Conservation (phyloP, 768 basidiomycete species). For the Paxillus rubicundulus region DNA sequence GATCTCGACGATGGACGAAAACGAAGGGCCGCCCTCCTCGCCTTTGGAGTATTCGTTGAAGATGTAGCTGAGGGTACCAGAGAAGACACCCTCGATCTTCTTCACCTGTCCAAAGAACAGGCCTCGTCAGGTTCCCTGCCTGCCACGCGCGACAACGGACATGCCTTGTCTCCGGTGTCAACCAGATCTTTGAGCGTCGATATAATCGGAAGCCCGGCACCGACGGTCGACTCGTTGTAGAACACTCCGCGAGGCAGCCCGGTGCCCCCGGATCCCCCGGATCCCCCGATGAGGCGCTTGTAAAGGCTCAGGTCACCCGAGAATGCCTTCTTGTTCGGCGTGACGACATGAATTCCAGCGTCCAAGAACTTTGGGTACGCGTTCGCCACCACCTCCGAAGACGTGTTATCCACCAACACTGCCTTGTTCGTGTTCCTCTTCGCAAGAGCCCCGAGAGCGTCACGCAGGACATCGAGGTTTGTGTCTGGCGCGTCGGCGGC, state of each 20-base stretch:
- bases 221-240: slow-evolving; percentile 89
- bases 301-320: slow-evolving; percentile 71
- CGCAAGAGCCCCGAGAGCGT: slow-evolving; percentile 46
- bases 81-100: slow-evolving; percentile 97
- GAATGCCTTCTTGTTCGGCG: slow-evolving; percentile 97
- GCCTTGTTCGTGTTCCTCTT: slow-evolving; percentile 46
- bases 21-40: slow-evolving; percentile 63
- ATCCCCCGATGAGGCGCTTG: slow-evolving; percentile 57
- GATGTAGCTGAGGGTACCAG: slow-evolving; percentile 97
- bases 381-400: slow-evolving; percentile 75
- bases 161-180: slow-evolving; percentile 86
- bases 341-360: slow-evolving; percentile 82
- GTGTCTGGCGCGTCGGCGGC: slow-evolving; percentile 31
- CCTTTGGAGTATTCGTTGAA: slow-evolving; percentile 93
- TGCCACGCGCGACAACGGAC: slow-evolving; percentile 6
- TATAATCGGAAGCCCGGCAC: slow-evolving; percentile 92
- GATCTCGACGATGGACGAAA: slow-evolving; percentile 84
- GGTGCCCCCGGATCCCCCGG: slow-evolving; percentile 15
- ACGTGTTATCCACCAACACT: slow-evolving; percentile 89
- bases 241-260: slow-evolving; percentile 51
- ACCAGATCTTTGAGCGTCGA: slow-evolving; percentile 91
- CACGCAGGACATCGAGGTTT: slow-evolving; percentile 39
- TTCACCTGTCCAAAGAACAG: slow-evolving; percentile 46
- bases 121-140: neutral
- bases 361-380: slow-evolving; percentile 79